Percentiles rank a stretch among this genome's conserved stretches.
Evolutionary conservation across 805 yeast genomes (phyloP).

Genomic region (Cyberlindnera mississippiensis): DNA sequence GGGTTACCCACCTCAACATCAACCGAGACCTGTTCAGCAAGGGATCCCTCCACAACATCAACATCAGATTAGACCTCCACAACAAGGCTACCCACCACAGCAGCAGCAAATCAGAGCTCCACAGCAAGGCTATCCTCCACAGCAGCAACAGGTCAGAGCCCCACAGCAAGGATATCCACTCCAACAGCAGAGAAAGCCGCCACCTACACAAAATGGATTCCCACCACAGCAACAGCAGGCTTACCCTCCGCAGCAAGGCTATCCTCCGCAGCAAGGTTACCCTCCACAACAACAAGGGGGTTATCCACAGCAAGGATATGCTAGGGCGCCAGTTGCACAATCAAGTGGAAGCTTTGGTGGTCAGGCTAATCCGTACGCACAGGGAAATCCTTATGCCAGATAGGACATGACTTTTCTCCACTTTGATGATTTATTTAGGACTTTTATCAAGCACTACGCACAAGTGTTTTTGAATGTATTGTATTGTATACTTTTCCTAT

Average conservation of each 20-base stretch:
- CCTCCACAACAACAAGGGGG: constrained; percentile 3
- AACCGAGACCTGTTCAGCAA: too few species aligned
- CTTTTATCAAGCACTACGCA: background rate
- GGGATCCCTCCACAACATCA: background rate
- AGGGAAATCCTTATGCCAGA: constrained; percentile 18
- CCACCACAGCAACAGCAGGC: constrained; percentile 10
- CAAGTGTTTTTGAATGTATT: background rate
- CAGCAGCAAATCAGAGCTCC: constrained; percentile 4
- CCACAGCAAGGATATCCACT: constrained; percentile 11
- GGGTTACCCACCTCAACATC: constrained; percentile 10
- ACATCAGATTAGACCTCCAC: constrained; percentile 7
- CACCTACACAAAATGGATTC: constrained; percentile 1
- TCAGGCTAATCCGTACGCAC: constrained; percentile 9
- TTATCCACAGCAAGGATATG: constrained; percentile 8
- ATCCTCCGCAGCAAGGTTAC: constrained; percentile 7
- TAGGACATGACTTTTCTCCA: background rate
- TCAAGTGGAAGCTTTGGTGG: constrained; percentile 7
- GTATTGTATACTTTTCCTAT: background rate
- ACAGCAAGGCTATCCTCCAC: constrained; percentile 5
- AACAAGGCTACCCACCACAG: constrained; percentile 4
- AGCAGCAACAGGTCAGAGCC: constrained; percentile 1
- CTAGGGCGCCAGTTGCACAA: constrained; percentile 11
- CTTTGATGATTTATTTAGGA: background rate
- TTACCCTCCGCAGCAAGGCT: constrained; percentile 6
- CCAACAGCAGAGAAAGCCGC: constrained; percentile 1